phyloP scores from a whole-genome alignment of 768 basidiomycete species.

The Holtermannia corniformis region DNA sequence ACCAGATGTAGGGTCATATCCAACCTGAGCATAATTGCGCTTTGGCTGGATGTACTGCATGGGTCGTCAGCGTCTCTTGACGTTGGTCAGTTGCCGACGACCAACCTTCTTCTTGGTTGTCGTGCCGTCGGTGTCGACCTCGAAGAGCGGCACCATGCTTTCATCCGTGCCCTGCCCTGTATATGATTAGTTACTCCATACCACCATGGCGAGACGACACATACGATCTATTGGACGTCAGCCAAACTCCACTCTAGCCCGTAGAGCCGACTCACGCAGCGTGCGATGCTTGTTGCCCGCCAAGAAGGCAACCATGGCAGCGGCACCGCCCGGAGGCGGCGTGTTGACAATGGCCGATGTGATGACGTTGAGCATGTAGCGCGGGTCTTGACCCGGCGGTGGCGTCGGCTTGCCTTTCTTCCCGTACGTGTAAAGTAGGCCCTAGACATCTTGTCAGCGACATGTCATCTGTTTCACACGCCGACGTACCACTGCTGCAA shows the following conservation, averaged over 20 bases:
- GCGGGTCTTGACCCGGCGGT: constrained; percentile 54
- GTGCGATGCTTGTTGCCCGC: constrained; percentile 71
- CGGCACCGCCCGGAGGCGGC: constrained; percentile 57
- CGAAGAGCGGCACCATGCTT: constrained; percentile 71
- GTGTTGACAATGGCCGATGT: constrained; percentile 86
- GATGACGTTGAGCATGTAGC: constrained; percentile 74
- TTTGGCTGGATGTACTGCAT: constrained; percentile 63
- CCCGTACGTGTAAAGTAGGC: constrained; percentile 8
- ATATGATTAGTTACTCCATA: not conserved
- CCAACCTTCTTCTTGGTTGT: constrained; percentile 54
- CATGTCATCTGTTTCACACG: not conserved
- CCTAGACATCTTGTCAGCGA: constrained; percentile 19
- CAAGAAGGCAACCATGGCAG: constrained; percentile 68
- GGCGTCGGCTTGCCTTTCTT: constrained; percentile 40
- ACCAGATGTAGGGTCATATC: constrained; percentile 52
- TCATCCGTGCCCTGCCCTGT: constrained; percentile 67
- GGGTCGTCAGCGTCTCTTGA: not conserved
- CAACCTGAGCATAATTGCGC: constrained; percentile 75
- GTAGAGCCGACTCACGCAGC: constrained; percentile 45
- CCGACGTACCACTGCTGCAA: constrained; percentile 60
- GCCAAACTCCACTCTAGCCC: not conserved
- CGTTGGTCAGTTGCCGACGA: not conserved
- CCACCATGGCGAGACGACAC: not conserved
- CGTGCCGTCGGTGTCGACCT: constrained; percentile 63
- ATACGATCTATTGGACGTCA: constrained; percentile 39